phyloP scores from a whole-genome alignment of 2,329 filamentous ascomycete genomes.

The Botrytis paeoniae region DNA sequence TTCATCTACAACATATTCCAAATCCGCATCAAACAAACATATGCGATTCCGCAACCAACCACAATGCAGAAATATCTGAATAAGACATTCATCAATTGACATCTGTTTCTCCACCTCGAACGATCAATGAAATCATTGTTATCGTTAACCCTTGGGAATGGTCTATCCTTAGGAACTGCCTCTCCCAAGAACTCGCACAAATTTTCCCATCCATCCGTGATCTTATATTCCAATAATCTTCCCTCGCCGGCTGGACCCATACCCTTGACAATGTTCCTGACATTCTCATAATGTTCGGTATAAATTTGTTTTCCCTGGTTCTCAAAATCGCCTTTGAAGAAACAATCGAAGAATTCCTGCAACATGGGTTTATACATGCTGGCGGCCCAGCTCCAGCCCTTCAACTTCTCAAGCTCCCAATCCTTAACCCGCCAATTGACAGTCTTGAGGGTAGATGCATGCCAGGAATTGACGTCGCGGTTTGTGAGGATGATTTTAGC shows the following conservation, averaged over 20 bases:
- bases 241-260: conserved; percentile 9
- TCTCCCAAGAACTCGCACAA: conserved; percentile 26
- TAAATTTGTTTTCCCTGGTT: conserved; percentile 15
- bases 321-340: conserved; percentile 13
- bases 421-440: conserved; percentile 18
- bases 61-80: conserved; percentile 15
- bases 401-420: conserved; percentile 12
- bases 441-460: conserved; percentile 19
- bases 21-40: conserved; percentile 14
- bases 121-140: conserved; percentile 19
- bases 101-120: conserved; percentile 17
- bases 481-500: conserved; percentile 27
- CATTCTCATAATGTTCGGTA: conserved; percentile 14
- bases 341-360: conserved; percentile 17
- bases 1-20: conserved; percentile 9
- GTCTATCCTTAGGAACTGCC: conserved; percentile 20
- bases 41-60: background rate
- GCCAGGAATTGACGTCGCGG: conserved; percentile 26
- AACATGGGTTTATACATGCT: conserved; percentile 20
- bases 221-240: conserved; percentile 23
- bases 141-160: conserved; percentile 14
- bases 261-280: background rate
- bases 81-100: conserved; percentile 13
- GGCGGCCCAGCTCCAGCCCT: conserved; percentile 16
- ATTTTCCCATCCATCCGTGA: conserved; percentile 26